These are phyloP conservation scores for Oxytropis ochrocephala DNA, from an alignment of 306 rosid species.

Conservation along the genomic window DNA sequence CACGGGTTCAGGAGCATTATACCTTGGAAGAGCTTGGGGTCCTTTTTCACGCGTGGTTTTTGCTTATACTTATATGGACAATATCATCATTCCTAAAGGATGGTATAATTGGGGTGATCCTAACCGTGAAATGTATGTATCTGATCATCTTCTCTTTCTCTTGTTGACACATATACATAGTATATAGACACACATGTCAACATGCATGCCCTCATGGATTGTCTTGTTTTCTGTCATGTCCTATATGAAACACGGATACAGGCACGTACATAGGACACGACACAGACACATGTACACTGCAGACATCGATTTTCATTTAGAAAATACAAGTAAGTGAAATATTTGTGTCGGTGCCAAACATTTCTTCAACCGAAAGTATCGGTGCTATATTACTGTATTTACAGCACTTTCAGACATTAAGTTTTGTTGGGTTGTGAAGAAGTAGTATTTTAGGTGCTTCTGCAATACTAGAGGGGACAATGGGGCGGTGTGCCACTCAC, in stretches of 20 bases:
- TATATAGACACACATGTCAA: not conserved
- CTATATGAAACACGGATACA: no score
- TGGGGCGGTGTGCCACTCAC: constrained; percentile 29
- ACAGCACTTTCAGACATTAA: no score
- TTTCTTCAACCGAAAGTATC: no score
- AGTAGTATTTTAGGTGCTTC: not conserved
- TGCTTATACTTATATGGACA: constrained; percentile 88
- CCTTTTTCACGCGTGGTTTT: constrained; percentile 91
- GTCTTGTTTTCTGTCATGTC: not conserved
- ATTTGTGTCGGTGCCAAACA: no score
- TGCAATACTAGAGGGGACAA: not conserved
- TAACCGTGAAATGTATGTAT: constrained; percentile 68
- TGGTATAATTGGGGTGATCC: constrained; percentile 99
- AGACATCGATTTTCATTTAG: no score
- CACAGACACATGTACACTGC: no score
- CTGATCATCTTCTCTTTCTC: not conserved
- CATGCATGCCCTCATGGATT: not conserved
- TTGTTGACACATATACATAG: not conserved
- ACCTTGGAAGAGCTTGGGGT: constrained; percentile 98
- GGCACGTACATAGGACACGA: no score
- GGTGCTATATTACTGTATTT: no score
- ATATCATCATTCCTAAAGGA: constrained; percentile 92
- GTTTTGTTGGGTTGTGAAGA: not conserved
- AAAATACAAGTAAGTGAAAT: no score
- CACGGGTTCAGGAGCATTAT: constrained; percentile 95